Conservation (phyloP, 1,139 yeast species). For the Saccharomyces hybrid region DNA sequence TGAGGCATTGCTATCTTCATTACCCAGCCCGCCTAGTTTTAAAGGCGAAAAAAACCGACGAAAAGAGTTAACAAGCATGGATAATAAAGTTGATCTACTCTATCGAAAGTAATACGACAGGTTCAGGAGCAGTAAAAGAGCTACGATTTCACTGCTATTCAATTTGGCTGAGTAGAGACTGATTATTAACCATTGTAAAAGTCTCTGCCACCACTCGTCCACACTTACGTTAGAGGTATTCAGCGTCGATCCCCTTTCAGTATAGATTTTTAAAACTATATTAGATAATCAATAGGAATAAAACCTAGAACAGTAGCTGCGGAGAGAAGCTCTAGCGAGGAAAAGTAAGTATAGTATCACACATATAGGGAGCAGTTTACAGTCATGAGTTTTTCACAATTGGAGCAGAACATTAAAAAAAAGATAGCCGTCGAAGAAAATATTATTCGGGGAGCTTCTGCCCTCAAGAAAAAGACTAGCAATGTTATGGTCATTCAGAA, state of each 20-base stretch:
- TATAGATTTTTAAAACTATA: background rate
- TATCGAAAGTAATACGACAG: background rate
- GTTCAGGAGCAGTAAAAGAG: background rate
- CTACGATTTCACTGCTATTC: background rate
- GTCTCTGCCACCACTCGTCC: background rate
- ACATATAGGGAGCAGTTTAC: background rate
- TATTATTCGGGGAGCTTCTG: slow-evolving; percentile 79
- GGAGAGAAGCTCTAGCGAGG: background rate
- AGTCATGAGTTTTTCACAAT: slow-evolving; percentile 18
- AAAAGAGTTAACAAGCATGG: background rate
- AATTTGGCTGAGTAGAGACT: background rate
- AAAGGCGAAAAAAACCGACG: background rate
- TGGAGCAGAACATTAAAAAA: slow-evolving; percentile 53
- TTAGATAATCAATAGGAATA: background rate
- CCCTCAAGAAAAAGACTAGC: slow-evolving; percentile 66
- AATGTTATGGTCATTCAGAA: slow-evolving; percentile 81
- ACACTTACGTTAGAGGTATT: background rate
- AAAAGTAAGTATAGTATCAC: background rate
- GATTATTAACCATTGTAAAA: background rate
- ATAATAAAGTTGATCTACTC: background rate
- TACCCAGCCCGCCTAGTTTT: background rate
- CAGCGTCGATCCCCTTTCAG: background rate
- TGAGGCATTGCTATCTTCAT: background rate
- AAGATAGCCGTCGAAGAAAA: slow-evolving; percentile 85
- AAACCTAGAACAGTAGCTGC: background rate